Base-by-base conservation (phyloP, 2,329 filamentous ascomycete species). In the Nigrospora osmanthi region DNA sequence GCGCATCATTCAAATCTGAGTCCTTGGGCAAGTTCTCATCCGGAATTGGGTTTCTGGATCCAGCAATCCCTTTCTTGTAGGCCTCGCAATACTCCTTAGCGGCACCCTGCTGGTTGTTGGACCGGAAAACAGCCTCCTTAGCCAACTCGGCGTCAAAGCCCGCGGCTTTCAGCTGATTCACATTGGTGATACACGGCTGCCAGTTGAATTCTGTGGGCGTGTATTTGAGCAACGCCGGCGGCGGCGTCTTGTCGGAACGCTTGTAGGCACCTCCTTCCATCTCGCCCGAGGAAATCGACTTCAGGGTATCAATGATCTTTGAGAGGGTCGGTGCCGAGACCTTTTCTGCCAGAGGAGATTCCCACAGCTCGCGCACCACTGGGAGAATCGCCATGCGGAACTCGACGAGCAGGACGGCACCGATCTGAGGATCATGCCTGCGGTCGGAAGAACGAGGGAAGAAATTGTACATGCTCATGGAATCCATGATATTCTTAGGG, bases 361-460 rank as follows among this genome's bases (percentile, higher is more conserved):
- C 82, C 94, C 93, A 98, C 28, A 97, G 76, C 39, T 83, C 76
- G 46, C 78, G 77, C 35, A 93, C 76, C 38, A 85, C 79, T 1
- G 89, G 87, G 13, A 96, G 68, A 23, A 96, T 80, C 23, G 83
- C 80, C 66, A 86, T 81, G 36, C 93, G 84, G 36, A 97, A 67
- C 61, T 97, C 91, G 6, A 97, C 81, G 13, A 96, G 70, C 45
- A 97, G 85, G 55, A 96, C 91, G 2, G 79, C 72, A 13, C 81
- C 75, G 11, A 71, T 58, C 17, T 68, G 65, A 3, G 61, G 54
- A 19, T 67, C 67, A 12, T 62, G 61, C 35, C 65, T 65, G 36
- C 73, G 64, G 14, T 74, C 71, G 6, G 55, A 54, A n/a, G 64
- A 61, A n/a, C 63, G 60, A 6, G 58, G 53, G 3, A 65, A 54